phyloP scores from a whole-genome alignment of 768 basidiomycete genomes.

The Macrolepiota albuminosa region DNA sequence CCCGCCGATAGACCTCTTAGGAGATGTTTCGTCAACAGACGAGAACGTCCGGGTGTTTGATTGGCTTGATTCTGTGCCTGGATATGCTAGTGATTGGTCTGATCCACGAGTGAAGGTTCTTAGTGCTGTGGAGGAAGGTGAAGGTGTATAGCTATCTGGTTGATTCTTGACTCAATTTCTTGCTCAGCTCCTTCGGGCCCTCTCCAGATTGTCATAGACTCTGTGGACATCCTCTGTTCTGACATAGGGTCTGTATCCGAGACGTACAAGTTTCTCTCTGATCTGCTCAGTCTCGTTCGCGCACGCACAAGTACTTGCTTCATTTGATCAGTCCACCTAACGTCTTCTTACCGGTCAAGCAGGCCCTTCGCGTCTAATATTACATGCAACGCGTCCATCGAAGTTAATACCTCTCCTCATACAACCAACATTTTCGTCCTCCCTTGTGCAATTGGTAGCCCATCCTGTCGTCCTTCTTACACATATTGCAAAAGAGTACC shows the following conservation, averaged over 20 bases:
- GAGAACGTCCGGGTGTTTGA: constrained; percentile 41
- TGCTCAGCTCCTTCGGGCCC: constrained; percentile 37
- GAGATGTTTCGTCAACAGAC: constrained; percentile 15
- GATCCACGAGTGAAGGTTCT: constrained; percentile 35
- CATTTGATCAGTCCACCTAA: background rate
- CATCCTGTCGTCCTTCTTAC: constrained; percentile 68
- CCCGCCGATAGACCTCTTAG: constrained; percentile 37
- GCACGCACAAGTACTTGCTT: constrained; percentile 41
- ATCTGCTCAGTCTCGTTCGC: constrained; percentile 40
- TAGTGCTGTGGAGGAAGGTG: constrained; percentile 35
- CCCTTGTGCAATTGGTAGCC: constrained; percentile 57
- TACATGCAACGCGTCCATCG: constrained; percentile 50
- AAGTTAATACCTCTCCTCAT: constrained; percentile 50
- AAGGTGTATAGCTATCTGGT: constrained; percentile 9
- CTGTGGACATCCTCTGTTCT: constrained; percentile 57
- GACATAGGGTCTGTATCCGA: constrained; percentile 53
- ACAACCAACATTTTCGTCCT: constrained; percentile 59
- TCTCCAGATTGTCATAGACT: constrained; percentile 68
- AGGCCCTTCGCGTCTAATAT: constrained; percentile 55
- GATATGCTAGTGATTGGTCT: constrained; percentile 36
- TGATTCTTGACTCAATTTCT: constrained; percentile 5
- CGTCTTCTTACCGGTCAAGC: background rate
- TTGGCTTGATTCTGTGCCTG: constrained; percentile 46
- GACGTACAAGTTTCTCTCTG: constrained; percentile 47
- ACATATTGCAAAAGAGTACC: constrained; percentile 66